Evolutionary conservation across 2,329 filamentous ascomycete genomes (phyloP), one percentile per base, ranked within the genome.

Genomic region (Pseudogymnoascus sp.): DNA sequence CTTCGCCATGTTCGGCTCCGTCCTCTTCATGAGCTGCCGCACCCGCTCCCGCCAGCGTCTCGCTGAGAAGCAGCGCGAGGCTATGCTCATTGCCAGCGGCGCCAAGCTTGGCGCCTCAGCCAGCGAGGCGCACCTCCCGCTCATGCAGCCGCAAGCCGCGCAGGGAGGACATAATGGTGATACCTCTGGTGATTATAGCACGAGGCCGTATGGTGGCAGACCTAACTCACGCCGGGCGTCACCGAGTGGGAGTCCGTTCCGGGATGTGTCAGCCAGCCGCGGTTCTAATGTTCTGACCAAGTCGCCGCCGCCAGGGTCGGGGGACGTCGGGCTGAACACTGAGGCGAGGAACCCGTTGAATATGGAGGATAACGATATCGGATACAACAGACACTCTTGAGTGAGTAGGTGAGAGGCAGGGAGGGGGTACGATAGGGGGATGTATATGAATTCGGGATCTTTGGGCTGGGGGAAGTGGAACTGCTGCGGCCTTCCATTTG

Each of bases 1-100:
- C 50, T 57, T n/a, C 50, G 50, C 50, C 50, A 57, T 57, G 50
- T 57, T 57, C 28, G 50, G 50, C 50, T 57, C 50, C 28, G 50
- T 57, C n/a, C 28, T 57, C 28, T 57, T 57, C n/a, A 57, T 57
- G 50, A 33, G 50, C 50, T 57, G 28, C 50, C 50, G 50, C 28
- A 57, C 50, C 26, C 50, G 50, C 50, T 57, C 50, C 28, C 50
- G 50, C 28, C 19, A 57, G 15, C 50, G 50, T 11, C 50, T 57
- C n/a, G 50, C 28, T 10, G 50, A 57, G 28, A 57, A 57, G 50
- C 50, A 57, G 2, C 50, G 50, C 17, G 50, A 57, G 50, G 50
- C 50, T 19, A 57, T 57, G 50, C 26, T 57, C n/a, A 57, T 57
- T 17, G 26, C 50, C 50, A 33, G 11, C 28, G 50, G 50, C 3